phyloP scores from a whole-genome alignment of 1,284 basidiomycete species.

The Leccinum angustisporum region DNA sequence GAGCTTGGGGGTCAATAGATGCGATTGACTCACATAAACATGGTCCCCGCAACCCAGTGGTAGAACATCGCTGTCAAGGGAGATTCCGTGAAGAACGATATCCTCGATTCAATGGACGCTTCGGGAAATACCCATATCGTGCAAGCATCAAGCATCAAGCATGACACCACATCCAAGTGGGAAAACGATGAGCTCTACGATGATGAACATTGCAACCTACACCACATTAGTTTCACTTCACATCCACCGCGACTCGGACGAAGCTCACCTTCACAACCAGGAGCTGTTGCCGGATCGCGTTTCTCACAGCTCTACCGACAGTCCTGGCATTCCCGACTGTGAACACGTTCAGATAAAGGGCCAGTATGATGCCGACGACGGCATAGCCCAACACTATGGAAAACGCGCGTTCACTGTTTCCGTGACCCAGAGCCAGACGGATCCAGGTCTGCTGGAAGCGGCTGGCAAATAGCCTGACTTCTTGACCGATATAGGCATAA shows the following conservation, averaged over 20 bases:
- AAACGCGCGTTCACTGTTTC: conserved; percentile 60
- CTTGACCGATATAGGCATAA: conserved; percentile 57
- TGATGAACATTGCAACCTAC: conserved; percentile 83
- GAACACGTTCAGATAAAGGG: conserved; percentile 70
- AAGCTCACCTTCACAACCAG: conserved; percentile 77
- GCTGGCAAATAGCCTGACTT: conserved; percentile 44
- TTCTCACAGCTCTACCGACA: conserved; percentile 72
- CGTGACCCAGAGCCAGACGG: conserved; percentile 58
- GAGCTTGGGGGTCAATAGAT: not conserved
- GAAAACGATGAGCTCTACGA: conserved; percentile 87
- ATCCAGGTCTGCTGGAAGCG: conserved; percentile 52
- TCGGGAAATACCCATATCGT: conserved; percentile 84
- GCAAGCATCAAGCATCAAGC: conserved; percentile 79
- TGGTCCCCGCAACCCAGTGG: conserved; percentile 91
- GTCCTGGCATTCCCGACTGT: conserved; percentile 69
- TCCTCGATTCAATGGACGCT: conserved; percentile 57
- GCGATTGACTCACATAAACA: conserved; percentile 70
- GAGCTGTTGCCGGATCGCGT: conserved; percentile 76
- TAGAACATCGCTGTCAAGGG: conserved; percentile 83
- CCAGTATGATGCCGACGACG: conserved; percentile 59
- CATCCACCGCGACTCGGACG: conserved; percentile 1
- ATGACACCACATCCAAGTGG: conserved; percentile 88
- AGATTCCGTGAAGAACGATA: conserved; percentile 65
- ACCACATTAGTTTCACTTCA: conserved; percentile 13
- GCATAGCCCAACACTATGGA: conserved; percentile 75